phyloP scores from a whole-genome alignment of 148 eudicot genomes.

The Fagopyrum esculentum region DNA sequence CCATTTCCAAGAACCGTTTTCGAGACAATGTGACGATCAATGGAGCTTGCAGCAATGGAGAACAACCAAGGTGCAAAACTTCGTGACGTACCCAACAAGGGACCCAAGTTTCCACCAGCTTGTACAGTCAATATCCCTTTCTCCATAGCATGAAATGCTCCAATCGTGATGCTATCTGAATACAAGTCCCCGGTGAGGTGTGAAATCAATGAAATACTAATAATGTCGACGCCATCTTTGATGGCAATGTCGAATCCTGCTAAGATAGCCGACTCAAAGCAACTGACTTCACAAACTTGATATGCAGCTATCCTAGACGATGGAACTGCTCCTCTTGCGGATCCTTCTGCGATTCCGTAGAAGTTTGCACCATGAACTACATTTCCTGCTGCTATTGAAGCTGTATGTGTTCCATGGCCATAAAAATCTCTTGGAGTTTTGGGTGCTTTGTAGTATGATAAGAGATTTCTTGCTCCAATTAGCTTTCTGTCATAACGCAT shows the following conservation, averaged over 20 bases:
- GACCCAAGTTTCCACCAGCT: slow-evolving; percentile 27
- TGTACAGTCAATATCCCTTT: slow-evolving; percentile 37
- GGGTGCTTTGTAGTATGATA: background rate
- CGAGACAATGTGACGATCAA: slow-evolving; percentile 18
- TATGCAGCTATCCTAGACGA: slow-evolving; percentile 45
- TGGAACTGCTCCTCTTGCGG: slow-evolving; percentile 48
- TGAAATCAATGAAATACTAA: slow-evolving; percentile 31
- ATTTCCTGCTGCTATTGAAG: slow-evolving; percentile 51
- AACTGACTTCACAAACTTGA: slow-evolving; percentile 28
- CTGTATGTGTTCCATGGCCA: slow-evolving; percentile 59
- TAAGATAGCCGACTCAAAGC: slow-evolving; percentile 14
- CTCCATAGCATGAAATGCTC: slow-evolving; percentile 33
- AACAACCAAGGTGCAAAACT: slow-evolving; percentile 53
- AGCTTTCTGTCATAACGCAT: slow-evolving; percentile 34
- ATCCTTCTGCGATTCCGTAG: slow-evolving; percentile 32
- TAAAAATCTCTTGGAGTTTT: slow-evolving; percentile 23
- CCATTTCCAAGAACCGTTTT: slow-evolving; percentile 27
- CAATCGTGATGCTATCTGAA: slow-evolving; percentile 24
- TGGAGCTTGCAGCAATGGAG: slow-evolving; percentile 29
- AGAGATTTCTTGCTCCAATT: slow-evolving; percentile 45
- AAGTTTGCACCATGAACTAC: slow-evolving; percentile 24
- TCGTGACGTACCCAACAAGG: background rate
- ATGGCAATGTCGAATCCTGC: slow-evolving; percentile 52
- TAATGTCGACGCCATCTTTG: slow-evolving; percentile 57
- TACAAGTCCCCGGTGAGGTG: background rate